phyloP scores from a whole-genome alignment of 306 rosid species.

The Astragalus glycyphyllos region DNA sequence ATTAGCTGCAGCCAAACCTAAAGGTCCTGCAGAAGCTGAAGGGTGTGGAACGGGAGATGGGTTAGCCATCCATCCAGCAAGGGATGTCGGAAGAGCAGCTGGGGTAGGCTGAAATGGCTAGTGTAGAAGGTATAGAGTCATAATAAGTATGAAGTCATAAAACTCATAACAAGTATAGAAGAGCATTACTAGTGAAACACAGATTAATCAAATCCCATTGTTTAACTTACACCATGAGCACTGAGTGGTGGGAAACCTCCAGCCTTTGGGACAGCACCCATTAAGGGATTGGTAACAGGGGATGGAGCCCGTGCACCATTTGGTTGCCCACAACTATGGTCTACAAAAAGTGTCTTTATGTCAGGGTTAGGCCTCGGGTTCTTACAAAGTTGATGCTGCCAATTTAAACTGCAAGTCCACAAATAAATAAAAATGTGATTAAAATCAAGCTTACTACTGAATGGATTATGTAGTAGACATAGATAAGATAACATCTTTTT shows the following conservation, averaged over 20 bases:
- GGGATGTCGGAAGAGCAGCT: constrained; percentile 82
- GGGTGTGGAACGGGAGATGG: constrained; percentile 93
- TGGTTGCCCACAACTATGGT: constrained; percentile 97
- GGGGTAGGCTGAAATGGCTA: constrained; percentile 98
- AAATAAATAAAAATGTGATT: constrained; percentile 34
- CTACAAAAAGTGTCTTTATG: constrained; percentile 96
- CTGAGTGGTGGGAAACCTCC: constrained; percentile 90
- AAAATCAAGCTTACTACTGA: constrained; percentile 24
- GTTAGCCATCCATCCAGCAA: constrained; percentile 99
- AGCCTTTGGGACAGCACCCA: constrained; percentile 93
- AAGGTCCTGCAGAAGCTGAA: constrained; percentile 91
- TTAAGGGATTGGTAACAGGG: constrained; percentile 95
- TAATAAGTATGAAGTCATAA: constrained; percentile 44
- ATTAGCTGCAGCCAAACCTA: constrained; percentile 74
- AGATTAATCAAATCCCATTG: constrained; percentile 7
- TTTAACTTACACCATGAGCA: constrained; percentile 92
- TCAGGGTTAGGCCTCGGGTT: constrained; percentile 97
- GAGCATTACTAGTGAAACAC: constrained; percentile 11
- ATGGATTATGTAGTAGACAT: constrained; percentile 24
- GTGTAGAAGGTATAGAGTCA: constrained; percentile 47
- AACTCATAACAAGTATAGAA: constrained; percentile 6
- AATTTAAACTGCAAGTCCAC: constrained; percentile 81
- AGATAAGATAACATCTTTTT: constrained; percentile 17
- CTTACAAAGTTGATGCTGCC: constrained; percentile 99
- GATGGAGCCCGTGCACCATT: constrained; percentile 99